phyloP scores from a whole-genome alignment of 805 yeast species.

The Hanseniaspora occidentalis region DNA sequence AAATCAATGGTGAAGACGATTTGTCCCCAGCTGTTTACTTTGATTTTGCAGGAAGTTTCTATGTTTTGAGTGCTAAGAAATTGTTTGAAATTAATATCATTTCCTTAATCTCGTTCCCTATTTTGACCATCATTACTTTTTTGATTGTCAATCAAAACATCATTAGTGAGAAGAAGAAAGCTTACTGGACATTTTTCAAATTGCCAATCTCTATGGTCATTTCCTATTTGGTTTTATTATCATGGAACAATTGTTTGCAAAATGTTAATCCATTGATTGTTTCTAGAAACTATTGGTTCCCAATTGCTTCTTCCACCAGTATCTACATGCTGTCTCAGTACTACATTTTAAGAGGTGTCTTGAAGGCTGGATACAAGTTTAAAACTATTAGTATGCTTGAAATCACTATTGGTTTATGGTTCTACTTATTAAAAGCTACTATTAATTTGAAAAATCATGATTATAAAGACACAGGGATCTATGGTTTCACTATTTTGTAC shows the following conservation, averaged over 20 bases:
- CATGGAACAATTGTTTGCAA: conserved; percentile 29
- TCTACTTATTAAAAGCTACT: conserved; percentile 37
- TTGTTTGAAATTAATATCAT: conserved; percentile 41
- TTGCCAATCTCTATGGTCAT: conserved; percentile 44
- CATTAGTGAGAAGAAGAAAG: conserved; percentile 36
- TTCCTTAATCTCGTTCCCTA: conserved; percentile 42
- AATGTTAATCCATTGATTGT: conserved; percentile 35
- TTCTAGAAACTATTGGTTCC: conserved; percentile 38
- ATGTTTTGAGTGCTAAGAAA: conserved; percentile 37
- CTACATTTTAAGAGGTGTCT: conserved; percentile 29
- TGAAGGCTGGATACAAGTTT: conserved; percentile 19
- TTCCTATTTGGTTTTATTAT: conserved; percentile 29
- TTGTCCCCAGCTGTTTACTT: conserved; percentile 43
- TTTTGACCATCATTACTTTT: conserved; percentile 35
- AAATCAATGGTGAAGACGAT: conserved; percentile 16
- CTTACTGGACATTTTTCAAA: conserved; percentile 31
- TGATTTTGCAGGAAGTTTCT: conserved; percentile 53
- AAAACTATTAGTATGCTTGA: conserved; percentile 47
- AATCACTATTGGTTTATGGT: conserved; percentile 46
- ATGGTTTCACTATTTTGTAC: conserved; percentile 34
- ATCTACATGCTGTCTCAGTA: conserved; percentile 44
- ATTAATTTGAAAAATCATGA: conserved; percentile 33
- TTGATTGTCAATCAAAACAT: conserved; percentile 34
- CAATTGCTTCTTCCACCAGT: conserved; percentile 37
- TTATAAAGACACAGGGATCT: conserved; percentile 38